Evolutionary conservation across 345 rosid species (phyloP).

Genomic region (Gossypium arboreum): DNA sequence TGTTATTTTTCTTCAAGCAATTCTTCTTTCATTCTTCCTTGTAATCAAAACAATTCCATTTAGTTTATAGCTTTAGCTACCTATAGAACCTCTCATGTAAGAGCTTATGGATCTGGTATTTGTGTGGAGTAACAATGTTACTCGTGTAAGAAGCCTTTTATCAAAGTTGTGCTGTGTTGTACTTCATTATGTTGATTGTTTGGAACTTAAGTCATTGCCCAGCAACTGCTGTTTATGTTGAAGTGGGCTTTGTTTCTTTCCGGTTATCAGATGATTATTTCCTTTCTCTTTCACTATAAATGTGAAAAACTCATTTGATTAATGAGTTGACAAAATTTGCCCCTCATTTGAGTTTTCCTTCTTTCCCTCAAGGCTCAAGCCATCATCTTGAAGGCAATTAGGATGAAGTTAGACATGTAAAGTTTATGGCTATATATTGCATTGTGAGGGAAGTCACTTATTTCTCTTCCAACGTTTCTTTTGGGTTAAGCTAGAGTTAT

Average conservation of each 20-base stretch:
- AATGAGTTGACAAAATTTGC: background rate
- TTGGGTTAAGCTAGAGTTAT: constrained; percentile 3
- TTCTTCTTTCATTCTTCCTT: background rate
- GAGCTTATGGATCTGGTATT: background rate
- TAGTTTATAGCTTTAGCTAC: background rate
- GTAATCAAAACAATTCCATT: background rate
- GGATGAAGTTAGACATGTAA: background rate
- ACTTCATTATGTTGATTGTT: background rate
- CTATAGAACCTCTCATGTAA: background rate
- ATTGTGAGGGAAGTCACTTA: background rate
- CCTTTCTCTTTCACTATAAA: background rate
- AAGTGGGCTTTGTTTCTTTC: background rate
- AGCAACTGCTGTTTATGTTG: background rate
- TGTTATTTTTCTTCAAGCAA: background rate
- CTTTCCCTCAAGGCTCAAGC: background rate
- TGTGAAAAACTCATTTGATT: background rate
- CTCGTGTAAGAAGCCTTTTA: background rate
- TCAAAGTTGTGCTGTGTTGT: background rate
- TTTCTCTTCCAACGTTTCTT: background rate
- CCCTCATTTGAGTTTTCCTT: background rate
- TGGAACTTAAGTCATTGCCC: background rate
- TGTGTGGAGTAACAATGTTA: background rate
- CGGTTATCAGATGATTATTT: background rate
- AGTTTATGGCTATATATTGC: background rate
- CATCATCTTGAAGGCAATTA: background rate